These are phyloP conservation scores for Solanum bulbocastanum DNA, from an alignment of 257 asterid species.

Conservation along the genomic window DNA sequence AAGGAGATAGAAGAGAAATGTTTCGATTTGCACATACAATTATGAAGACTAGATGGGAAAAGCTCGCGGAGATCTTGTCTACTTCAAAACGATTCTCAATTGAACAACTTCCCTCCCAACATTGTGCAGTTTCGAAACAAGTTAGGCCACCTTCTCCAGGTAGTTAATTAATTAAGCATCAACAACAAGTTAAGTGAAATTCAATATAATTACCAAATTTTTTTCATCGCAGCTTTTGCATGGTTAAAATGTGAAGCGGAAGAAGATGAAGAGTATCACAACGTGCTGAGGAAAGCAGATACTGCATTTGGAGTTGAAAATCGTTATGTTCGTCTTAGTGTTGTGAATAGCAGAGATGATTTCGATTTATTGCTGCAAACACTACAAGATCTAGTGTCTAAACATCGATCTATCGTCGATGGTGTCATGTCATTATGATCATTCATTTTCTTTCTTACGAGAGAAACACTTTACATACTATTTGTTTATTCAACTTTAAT, in stretches of 20 bases:
- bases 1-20: not conserved
- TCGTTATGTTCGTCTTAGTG: slow-evolving; percentile 9
- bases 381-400: not conserved
- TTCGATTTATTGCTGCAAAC: slow-evolving; percentile 1
- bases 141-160: slow-evolving; percentile 7
- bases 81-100: slow-evolving; percentile 6
- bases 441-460: not conserved
- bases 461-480: not conserved
- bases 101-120: slow-evolving; percentile 2
- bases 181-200: not conserved
- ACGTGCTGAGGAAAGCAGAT: not conserved
- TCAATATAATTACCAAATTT: not conserved
- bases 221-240: slow-evolving; percentile 6
- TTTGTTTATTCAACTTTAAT: not conserved
- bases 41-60: slow-evolving; percentile 6
- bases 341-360: slow-evolving; percentile 10
- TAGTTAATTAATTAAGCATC: not conserved
- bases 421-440: not conserved
- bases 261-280: slow-evolving; percentile 3
- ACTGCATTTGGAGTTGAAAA: slow-evolving; percentile 1
- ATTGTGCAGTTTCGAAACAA: not conserved
- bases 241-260: slow-evolving; percentile 12
- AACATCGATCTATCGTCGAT: not conserved
- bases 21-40: slow-evolving; percentile 4
- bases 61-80: not conserved